These are phyloP conservation scores for Thalassiosira ordinaria DNA, from an alignment of 352 stramenopile genomes.

Conservation along the genomic window DNA sequence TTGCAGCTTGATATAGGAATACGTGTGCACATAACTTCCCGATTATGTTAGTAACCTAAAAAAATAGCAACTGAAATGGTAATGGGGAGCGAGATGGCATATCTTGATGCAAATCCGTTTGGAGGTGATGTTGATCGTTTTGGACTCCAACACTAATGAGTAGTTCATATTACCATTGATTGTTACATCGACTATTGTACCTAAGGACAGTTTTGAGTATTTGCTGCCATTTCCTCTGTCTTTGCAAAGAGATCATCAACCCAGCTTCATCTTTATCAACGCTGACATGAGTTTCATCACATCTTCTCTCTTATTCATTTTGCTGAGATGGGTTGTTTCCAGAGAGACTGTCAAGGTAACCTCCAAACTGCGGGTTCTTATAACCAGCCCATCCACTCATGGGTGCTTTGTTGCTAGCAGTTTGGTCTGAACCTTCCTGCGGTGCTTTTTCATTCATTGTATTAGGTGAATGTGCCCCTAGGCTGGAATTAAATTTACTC, in stretches of 20 bases:
- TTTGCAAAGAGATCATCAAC: slow-evolving; percentile 39
- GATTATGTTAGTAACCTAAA: too few species aligned
- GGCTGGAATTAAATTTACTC: slow-evolving; percentile 11
- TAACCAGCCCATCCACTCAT: slow-evolving; percentile 41
- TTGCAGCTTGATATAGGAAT: too few species aligned
- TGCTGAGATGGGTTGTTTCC: not conserved
- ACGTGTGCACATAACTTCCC: too few species aligned
- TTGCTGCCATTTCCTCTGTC: slow-evolving; percentile 47
- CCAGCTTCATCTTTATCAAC: slow-evolving; percentile 27
- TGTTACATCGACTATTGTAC: too few species aligned
- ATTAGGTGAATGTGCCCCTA: slow-evolving; percentile 2
- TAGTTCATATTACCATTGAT: too few species aligned
- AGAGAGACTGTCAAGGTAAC: slow-evolving; percentile 49
- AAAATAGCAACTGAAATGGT: too few species aligned
- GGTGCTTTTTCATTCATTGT: slow-evolving; percentile 22
- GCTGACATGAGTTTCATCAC: slow-evolving; percentile 25
- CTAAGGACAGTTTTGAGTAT: too few species aligned
- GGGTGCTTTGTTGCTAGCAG: slow-evolving; percentile 7
- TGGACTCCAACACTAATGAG: too few species aligned
- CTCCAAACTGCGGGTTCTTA: slow-evolving; percentile 29
- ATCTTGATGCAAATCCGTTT: too few species aligned
- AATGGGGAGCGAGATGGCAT: too few species aligned
- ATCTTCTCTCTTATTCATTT: slow-evolving; percentile 22
- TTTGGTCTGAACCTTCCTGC: not conserved
- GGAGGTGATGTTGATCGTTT: too few species aligned